These are phyloP conservation scores for Macroventuria anomochaeta DNA, from an alignment of 2,329 filamentous ascomycete species.

Conservation along the genomic window DNA sequence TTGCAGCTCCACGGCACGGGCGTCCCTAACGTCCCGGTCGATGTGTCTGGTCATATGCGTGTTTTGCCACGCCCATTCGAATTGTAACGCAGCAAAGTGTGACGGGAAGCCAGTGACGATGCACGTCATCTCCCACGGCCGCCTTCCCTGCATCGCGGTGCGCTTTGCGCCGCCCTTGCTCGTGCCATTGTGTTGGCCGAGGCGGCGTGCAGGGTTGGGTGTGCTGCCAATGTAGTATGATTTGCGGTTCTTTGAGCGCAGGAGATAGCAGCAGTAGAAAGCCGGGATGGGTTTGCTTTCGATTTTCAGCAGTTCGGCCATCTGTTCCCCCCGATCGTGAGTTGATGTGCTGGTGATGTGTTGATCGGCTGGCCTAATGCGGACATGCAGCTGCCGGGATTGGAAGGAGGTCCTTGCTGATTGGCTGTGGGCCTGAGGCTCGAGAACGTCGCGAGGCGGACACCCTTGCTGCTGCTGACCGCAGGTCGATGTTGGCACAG, in stretches of 20 bases:
- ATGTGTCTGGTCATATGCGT: slow-evolving; percentile 83
- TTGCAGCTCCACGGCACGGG: slow-evolving; percentile 44
- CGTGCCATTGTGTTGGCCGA: slow-evolving; percentile 90
- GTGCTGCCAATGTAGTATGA: slow-evolving; percentile 91
- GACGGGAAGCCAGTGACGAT: slow-evolving; percentile 89
- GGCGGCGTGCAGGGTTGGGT: slow-evolving; percentile 80
- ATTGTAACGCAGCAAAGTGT: slow-evolving; percentile 85
- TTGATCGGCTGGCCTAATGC: slow-evolving; percentile 25
- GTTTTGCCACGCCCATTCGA: slow-evolving; percentile 97
- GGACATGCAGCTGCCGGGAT: slow-evolving; percentile 27
- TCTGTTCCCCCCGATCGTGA: slow-evolving; percentile 4
- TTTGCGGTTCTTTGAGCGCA: slow-evolving; percentile 78
- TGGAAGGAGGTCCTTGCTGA: slow-evolving; percentile 15
- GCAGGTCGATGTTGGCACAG: slow-evolving; percentile 21
- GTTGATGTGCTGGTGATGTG: slow-evolving; percentile 17
- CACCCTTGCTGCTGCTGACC: slow-evolving; percentile 33
- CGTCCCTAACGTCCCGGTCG: slow-evolving; percentile 51
- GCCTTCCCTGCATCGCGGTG: slow-evolving; percentile 70
- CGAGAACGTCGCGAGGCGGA: slow-evolving; percentile 15
- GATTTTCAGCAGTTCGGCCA: slow-evolving; percentile 21
- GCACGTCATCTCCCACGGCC: slow-evolving; percentile 82
- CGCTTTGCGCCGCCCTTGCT: slow-evolving; percentile 79
- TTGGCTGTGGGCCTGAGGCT: slow-evolving; percentile 21
- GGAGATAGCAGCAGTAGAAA: slow-evolving; percentile 91
- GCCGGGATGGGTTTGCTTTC: slow-evolving; percentile 69